Evolutionary conservation across 2,329 filamentous ascomycete species (phyloP).

Genomic region (Fusarium proliferatum): DNA sequence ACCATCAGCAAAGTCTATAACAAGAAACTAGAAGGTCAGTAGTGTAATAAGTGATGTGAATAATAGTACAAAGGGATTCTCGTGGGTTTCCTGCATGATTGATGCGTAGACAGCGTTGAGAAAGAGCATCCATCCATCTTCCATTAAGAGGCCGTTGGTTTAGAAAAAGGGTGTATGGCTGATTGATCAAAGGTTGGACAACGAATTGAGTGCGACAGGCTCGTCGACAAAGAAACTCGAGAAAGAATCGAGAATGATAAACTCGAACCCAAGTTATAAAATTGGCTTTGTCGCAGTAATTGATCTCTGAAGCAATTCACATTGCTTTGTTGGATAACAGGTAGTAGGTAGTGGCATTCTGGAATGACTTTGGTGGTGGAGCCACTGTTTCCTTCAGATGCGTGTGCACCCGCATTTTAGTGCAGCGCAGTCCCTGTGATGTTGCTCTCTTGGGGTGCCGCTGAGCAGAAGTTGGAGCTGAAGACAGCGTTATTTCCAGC

Average conservation of each 20-base stretch:
- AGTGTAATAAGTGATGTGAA: background rate
- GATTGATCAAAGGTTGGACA: slow-evolving; percentile 39
- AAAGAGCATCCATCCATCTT: slow-evolving; percentile 24
- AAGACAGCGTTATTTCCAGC: slow-evolving; percentile 34
- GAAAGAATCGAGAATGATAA: slow-evolving; percentile 9
- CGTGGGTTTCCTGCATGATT: background rate
- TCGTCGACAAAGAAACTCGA: slow-evolving; percentile 35
- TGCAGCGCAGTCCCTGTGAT: slow-evolving; percentile 37
- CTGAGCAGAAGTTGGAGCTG: slow-evolving; percentile 14
- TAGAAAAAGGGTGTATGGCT: slow-evolving; percentile 14
- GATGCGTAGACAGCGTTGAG: slow-evolving; percentile 17
- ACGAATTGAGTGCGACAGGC: slow-evolving; percentile 28
- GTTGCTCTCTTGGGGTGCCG: slow-evolving; percentile 34
- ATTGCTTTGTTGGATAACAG: slow-evolving; percentile 29
- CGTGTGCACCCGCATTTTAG: slow-evolving; percentile 39
- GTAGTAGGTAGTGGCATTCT: slow-evolving; percentile 29
- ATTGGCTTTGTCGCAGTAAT: slow-evolving; percentile 32
- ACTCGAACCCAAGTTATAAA: slow-evolving; percentile 33
- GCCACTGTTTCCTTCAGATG: slow-evolving; percentile 36
- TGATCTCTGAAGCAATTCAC: slow-evolving; percentile 23
- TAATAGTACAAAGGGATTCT: background rate
- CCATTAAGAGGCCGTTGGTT: slow-evolving; percentile 5
- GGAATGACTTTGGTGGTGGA: slow-evolving; percentile 37
- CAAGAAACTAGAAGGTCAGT: background rate
- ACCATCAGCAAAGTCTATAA: slow-evolving; percentile 41